phyloP scores from a whole-genome alignment of 108 stramenopile species.

The Nannochloropsis granulata region DNA sequence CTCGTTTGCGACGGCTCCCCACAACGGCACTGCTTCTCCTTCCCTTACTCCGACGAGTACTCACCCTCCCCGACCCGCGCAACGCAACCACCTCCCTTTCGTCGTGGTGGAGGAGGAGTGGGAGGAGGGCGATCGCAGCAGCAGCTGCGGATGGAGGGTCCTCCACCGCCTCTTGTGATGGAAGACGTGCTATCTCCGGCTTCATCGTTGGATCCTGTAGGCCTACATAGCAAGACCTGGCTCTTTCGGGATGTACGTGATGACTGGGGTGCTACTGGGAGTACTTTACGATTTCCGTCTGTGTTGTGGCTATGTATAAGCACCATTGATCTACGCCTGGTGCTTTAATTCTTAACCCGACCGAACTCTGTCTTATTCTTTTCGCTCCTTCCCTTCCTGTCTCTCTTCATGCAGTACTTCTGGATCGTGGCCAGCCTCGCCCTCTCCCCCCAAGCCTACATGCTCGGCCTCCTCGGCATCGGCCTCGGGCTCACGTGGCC shows the following conservation, averaged over 20 bases:
- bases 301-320: no score
- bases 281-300: no score
- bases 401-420: neutral
- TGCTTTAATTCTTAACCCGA: no score
- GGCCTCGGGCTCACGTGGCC: neutral
- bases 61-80: no score
- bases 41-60: no score
- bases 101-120: neutral
- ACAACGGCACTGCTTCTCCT: no score
- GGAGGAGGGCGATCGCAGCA: neutral
- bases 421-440: neutral
- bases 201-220: neutral
- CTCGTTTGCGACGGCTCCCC: no score
- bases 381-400: no score
- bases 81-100: no score
- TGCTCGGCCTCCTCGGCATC: neutral
- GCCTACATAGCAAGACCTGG: neutral
- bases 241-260: neutral
- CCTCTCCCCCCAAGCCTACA: neutral
- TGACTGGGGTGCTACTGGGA: no score
- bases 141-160: neutral
- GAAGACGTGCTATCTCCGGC: neutral
- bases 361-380: no score
- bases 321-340: no score
- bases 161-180: neutral